These are phyloP conservation scores for Hypericum androsaemum DNA, from an alignment of 345 rosid species.

Conservation along the genomic window DNA sequence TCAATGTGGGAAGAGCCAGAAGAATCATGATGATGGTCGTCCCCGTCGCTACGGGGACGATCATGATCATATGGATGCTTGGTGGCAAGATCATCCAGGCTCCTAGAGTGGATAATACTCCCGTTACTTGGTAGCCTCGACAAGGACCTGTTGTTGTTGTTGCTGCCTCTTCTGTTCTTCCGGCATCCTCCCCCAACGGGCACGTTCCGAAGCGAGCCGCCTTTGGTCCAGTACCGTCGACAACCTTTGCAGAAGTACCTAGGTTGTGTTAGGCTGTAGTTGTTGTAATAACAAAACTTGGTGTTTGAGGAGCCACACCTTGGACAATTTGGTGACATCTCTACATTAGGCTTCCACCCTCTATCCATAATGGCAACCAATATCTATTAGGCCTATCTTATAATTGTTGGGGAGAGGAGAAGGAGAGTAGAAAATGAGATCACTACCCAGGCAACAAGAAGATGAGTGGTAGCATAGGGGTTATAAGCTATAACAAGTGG, in stretches of 20 bases:
- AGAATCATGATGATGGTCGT: conserved; percentile 2
- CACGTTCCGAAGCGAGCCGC: conserved; percentile 47
- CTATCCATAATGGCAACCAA: conserved; percentile 30
- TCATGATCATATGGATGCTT: conserved; percentile 1
- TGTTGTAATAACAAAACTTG: conserved; percentile 62
- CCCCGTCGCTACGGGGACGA: too few species aligned
- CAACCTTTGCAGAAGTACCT: conserved; percentile 64
- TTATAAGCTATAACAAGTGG: too few species aligned
- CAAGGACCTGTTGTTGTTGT: conserved; percentile 16
- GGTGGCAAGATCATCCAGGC: conserved; percentile 2
- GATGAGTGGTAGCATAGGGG: too few species aligned
- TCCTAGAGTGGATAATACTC: conserved; percentile 8
- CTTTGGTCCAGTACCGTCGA: conserved; percentile 60
- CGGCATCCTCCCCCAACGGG: conserved; percentile 57
- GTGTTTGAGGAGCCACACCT: conserved; percentile 56
- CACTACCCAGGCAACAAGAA: too few species aligned
- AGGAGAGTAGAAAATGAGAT: too few species aligned
- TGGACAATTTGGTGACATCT: conserved; percentile 49
- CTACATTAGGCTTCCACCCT: conserved; percentile 38
- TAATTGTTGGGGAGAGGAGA: conserved; percentile 1
- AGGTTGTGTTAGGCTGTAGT: conserved; percentile 58
- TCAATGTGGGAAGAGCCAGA: conserved; percentile 31
- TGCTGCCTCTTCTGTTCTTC: conserved; percentile 32
- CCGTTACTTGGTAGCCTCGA: conserved; percentile 15
- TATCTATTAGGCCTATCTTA: background rate